Conservation (phyloP, 345 rosid species). For the Eucalyptus erythrocorys region DNA sequence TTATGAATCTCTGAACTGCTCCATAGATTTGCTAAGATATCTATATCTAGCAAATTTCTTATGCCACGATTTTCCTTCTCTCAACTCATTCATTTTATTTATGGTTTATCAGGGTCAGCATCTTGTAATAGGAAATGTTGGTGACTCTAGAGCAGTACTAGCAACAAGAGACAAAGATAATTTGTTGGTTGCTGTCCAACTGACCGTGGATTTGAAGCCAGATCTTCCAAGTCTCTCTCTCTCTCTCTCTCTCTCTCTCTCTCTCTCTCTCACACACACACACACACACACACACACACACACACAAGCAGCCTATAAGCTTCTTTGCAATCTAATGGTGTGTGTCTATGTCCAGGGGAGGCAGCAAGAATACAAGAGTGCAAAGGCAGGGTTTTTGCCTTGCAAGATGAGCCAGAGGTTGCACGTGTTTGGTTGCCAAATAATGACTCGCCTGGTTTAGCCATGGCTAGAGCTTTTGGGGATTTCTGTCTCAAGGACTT, state of each 20-base stretch:
- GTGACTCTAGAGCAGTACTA: conserved; percentile 93
- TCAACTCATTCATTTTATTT: neutral
- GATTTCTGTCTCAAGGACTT: conserved; percentile 98
- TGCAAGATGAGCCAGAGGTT: conserved; percentile 98
- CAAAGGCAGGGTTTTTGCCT: conserved; percentile 93
- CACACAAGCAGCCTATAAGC: neutral
- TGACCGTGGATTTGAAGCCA: conserved; percentile 95
- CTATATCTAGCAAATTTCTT: neutral
- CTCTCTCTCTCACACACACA: neutral
- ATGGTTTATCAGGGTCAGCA: conserved; percentile 54
- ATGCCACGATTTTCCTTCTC: neutral
- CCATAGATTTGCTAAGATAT: neutral
- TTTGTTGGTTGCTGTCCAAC: conserved; percentile 57
- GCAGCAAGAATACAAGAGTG: conserved; percentile 89
- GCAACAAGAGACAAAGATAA: conserved; percentile 60
- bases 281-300: neutral
- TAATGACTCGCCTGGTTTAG: conserved; percentile 91
- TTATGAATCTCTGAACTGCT: neutral
- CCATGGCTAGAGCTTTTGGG: conserved; percentile 99
- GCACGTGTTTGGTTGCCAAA: conserved; percentile 98
- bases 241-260: neutral
- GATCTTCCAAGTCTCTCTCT: conserved; percentile 71
- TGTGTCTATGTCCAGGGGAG: conserved; percentile 41
- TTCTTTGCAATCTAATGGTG: neutral
- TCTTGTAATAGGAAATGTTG: conserved; percentile 73